Conservation (phyloP, 2,329 filamentous ascomycete genomes). For the Gnomoniopsis smithogilvyi region DNA sequence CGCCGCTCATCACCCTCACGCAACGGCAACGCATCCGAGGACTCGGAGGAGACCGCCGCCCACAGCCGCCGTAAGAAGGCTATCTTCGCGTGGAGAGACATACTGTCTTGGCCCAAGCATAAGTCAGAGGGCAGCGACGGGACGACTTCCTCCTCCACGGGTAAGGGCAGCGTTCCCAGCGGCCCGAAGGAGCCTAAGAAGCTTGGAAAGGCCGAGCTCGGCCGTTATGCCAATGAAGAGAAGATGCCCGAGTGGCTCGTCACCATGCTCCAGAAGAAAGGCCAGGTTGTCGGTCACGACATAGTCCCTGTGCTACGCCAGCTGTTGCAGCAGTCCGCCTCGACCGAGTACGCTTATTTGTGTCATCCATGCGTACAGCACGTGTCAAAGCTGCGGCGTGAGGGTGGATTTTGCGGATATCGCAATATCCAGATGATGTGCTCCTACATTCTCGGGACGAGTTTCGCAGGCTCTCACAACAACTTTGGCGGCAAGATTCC, state of each 20-base stretch:
- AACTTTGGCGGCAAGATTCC: conserved; percentile 63
- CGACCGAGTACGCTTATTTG: conserved; percentile 70
- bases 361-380: conserved; percentile 75
- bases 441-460: conserved; percentile 68
- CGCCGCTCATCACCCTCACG: conserved; percentile 1
- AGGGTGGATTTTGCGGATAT: conserved; percentile 93
- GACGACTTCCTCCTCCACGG: background rate
- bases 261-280: conserved; percentile 57
- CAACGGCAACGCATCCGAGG: conserved; percentile 5
- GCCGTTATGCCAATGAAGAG: conserved; percentile 69
- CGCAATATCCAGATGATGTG: conserved; percentile 90
- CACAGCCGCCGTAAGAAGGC: conserved; percentile 13
- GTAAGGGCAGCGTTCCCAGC: background rate
- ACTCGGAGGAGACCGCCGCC: conserved; percentile 6
- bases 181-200: conserved; percentile 9
- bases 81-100: conserved; percentile 16
- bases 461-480: conserved; percentile 52
- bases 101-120: conserved; percentile 12
- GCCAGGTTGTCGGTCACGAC: conserved; percentile 52
- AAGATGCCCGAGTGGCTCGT: conserved; percentile 71
- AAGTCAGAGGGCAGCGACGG: conserved; percentile 5
- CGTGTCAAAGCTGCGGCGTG: conserved; percentile 75
- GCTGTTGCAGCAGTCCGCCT: conserved; percentile 61
- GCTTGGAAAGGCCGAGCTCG: conserved; percentile 59
- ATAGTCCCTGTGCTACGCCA: conserved; percentile 61